Conservation (phyloP, 2,329 filamentous ascomycete genomes). For the Chaetomium strumarium region DNA sequence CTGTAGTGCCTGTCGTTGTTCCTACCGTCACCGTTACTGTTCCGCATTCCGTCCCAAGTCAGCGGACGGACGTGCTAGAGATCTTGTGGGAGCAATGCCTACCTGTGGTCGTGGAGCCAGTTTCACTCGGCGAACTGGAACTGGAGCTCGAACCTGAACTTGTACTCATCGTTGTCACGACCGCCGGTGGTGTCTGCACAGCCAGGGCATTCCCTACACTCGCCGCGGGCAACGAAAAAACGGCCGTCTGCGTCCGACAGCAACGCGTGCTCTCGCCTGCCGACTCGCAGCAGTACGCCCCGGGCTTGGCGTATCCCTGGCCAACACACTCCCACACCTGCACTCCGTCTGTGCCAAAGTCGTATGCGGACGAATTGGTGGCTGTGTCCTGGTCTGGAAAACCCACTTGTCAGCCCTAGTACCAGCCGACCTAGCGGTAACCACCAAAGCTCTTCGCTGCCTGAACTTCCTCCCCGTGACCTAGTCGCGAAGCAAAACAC, state of each 20-base stretch:
- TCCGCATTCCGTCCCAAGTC: no score
- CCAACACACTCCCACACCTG: constrained; percentile 18
- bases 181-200: constrained; percentile 6
- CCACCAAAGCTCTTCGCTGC: no score
- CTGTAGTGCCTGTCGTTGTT: background rate
- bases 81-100: background rate
- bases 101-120: background rate
- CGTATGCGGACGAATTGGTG: constrained; percentile 9
- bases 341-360: constrained; percentile 14
- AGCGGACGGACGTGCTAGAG: no score
- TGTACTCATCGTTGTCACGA: background rate
- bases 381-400: constrained; percentile 9
- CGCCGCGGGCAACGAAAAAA: constrained; percentile 14
- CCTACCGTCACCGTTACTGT: background rate
- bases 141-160: no score
- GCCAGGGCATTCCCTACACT: constrained; percentile 15
- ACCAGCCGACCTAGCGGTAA: no score
- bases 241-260: constrained; percentile 11
- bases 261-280: constrained; percentile 15
- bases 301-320: constrained; percentile 13
- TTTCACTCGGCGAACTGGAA: no score
- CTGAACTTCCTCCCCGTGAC: no score
- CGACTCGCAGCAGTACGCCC: constrained; percentile 19
- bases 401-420: no score
- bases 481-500: no score